Base-by-base conservation (phyloP, 1,139 yeast species). In the Arxiozyma bovina region DNA sequence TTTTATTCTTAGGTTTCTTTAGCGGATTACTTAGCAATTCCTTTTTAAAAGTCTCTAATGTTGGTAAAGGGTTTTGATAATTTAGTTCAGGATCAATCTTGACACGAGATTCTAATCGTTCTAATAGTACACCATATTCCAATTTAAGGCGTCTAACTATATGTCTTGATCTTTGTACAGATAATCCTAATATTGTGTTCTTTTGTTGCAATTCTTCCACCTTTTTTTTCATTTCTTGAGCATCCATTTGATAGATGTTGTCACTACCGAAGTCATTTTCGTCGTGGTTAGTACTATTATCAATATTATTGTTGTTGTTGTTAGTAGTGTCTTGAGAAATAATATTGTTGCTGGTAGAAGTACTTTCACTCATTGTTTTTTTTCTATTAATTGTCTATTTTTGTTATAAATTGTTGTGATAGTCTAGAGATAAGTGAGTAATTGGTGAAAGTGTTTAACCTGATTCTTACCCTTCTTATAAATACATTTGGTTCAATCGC, bases 121-220 rank as follows among this genome's bases (percentile, higher is more conserved):
- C 97, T 51, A 91, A 72, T 51, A 93, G 73, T 34, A 91, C 75
- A 1, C 91, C 81, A 63, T 94, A 85, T 67, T 93, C 98, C 46
- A 90, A 76, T 56, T 96, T 80, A 53, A 88, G 74, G 59, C 98
- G 75, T 61, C 91, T 83, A 41, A 91, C 83, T 7, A 91, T 81
- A 23, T 83, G 78, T 61, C 87, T 83, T 9, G 96, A 85, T 63
- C 97, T 80, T 20, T 86, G 79, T 43, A 93, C 81, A 1, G 96
- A 90, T 44, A 90, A 73, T 0, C 91, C 80, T 53, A 90, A 81
- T 9, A 83, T 73, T 65, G 89, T 95, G 69, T 93, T 94, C 66
- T 82, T 82, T 53, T 81, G 84, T 65, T 91, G 96, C 45, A 91
- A 78, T 61, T 86, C 90, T 17, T 76, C 74, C 49, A 93, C 83